These are phyloP conservation scores for Gremmenia infestans DNA, from an alignment of 2,329 filamentous ascomycete genomes.

Conservation along the genomic window DNA sequence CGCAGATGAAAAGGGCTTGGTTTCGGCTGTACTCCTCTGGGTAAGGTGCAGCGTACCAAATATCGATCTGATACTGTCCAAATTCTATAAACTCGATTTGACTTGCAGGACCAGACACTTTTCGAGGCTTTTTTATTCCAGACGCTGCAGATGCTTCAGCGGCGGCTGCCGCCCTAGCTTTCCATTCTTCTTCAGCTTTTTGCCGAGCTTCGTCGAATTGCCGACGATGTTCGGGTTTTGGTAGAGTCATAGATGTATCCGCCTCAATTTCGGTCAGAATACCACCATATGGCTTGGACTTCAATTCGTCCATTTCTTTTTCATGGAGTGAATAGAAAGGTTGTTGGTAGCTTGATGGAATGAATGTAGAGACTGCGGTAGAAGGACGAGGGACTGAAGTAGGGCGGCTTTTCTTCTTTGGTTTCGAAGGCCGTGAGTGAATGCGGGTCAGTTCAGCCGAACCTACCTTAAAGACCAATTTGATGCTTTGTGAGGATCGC, in stretches of 20 bases:
- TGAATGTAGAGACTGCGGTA: conserved; percentile 32
- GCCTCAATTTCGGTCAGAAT: conserved; percentile 86
- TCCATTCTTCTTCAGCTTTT: conserved; percentile 89
- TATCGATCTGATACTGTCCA: conserved; percentile 95
- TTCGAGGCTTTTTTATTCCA: conserved; percentile 61
- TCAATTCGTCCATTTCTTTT: conserved; percentile 80
- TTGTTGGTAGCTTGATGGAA: conserved; percentile 53
- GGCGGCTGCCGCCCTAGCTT: conserved; percentile 57
- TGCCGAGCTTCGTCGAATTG: conserved; percentile 87
- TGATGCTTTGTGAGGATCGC: conserved; percentile 33
- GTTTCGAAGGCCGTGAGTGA: conserved; percentile 52
- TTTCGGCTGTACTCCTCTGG: conserved; percentile 98
- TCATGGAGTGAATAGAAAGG: conserved; percentile 88
- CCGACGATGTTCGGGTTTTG: conserved; percentile 71
- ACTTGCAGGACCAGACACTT: conserved; percentile 79
- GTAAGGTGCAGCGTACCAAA: conserved; percentile 97
- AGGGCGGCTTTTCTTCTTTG: conserved; percentile 43
- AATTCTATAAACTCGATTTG: conserved; percentile 99
- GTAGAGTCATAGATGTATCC: conserved; percentile 85
- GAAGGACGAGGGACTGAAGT: conserved; percentile 38
- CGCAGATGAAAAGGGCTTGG: conserved; percentile 95
- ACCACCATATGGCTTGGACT: conserved; percentile 91
- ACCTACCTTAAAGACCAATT: conserved; percentile 56
- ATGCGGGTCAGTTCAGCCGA: conserved; percentile 56
- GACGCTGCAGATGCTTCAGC: conserved; percentile 65